Conservation (phyloP, 2,329 filamentous ascomycete genomes). For the Didymella exigua region DNA sequence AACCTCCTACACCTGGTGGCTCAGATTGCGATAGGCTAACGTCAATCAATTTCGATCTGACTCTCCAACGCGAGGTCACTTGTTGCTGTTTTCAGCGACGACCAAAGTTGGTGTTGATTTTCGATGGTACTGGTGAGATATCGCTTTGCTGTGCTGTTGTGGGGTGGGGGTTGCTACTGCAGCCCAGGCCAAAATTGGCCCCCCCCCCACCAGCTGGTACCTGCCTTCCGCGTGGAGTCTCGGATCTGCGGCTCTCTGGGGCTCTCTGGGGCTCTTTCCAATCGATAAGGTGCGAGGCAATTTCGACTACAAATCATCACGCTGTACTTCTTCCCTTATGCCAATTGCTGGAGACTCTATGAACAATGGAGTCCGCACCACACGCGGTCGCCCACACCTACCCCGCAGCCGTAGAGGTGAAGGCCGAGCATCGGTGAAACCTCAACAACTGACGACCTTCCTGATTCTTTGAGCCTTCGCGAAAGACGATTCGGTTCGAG, state of each 20-base stretch:
- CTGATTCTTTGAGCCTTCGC: conserved; percentile 6
- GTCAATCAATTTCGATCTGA: neutral
- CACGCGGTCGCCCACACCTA: neutral
- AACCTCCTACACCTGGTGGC: neutral
- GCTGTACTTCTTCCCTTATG: neutral
- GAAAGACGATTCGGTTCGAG: conserved; percentile 2
- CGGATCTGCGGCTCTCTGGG: conserved; percentile 10
- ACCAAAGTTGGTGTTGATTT: neutral
- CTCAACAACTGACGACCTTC: conserved; percentile 17
- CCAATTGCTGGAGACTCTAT: neutral
- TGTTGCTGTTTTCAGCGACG: neutral
- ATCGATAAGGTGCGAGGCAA: conserved; percentile 25
- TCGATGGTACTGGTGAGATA: neutral
- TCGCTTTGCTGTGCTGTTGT: neutral
- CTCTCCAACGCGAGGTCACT: neutral
- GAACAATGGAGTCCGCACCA: neutral
- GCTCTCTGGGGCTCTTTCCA: conserved; percentile 19
- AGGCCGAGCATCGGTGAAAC: conserved; percentile 9
- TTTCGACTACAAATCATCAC: conserved; percentile 24
- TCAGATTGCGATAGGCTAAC: neutral
- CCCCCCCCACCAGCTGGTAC: conserved; percentile 13
- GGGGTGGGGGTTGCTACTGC: neutral
- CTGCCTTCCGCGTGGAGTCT: conserved; percentile 12
- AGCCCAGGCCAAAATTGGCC: conserved; percentile 2
- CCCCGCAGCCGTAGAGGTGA: conserved; percentile 2